A percentile compares a stretch with the other conserved stretches of the same genome.
These are phyloP conservation scores for Leccinum proximum DNA, from an alignment of 1,284 basidiomycete genomes.

Conservation along the genomic window DNA sequence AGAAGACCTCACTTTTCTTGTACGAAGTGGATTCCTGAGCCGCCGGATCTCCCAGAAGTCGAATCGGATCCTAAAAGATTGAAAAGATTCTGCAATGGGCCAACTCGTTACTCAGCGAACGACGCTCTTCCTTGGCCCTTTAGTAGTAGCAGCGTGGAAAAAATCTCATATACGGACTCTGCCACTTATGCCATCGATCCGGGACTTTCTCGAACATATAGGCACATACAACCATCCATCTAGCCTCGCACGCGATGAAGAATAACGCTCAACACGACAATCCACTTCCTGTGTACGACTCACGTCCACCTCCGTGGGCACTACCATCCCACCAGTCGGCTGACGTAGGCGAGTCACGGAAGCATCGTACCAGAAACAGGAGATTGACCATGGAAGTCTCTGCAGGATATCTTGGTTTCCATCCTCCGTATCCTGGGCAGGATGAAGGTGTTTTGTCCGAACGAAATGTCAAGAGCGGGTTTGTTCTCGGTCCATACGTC, in stretches of 20 bases:
- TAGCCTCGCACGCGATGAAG: neutral
- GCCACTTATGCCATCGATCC: neutral
- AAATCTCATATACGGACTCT: too few relatives aligned
- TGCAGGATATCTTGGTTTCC: conserved; percentile 82
- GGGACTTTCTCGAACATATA: neutral
- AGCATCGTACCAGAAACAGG: neutral
- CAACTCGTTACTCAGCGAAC: conserved; percentile 18
- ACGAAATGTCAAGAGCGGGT: conserved; percentile 78
- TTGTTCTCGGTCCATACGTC: conserved; percentile 56
- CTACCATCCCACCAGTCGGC: conserved; percentile 60
- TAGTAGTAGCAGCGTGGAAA: too few relatives aligned
- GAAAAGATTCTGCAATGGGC: conserved; percentile 28
- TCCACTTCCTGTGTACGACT: conserved; percentile 56
- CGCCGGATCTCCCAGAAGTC: neutral
- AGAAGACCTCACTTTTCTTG: neutral
- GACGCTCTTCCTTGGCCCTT: conserved; percentile 37
- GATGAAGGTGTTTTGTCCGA: conserved; percentile 85
- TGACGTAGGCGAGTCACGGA: conserved; percentile 56
- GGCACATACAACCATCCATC: neutral
- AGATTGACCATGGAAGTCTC: neutral
- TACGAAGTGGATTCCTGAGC: neutral
- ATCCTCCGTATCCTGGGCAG: conserved; percentile 80
- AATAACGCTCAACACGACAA: conserved; percentile 26
- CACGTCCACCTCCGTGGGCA: conserved; percentile 69
- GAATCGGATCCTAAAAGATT: neutral